phyloP scores from a whole-genome alignment of 306 rosid species.

The Abrus pulchellus region DNA sequence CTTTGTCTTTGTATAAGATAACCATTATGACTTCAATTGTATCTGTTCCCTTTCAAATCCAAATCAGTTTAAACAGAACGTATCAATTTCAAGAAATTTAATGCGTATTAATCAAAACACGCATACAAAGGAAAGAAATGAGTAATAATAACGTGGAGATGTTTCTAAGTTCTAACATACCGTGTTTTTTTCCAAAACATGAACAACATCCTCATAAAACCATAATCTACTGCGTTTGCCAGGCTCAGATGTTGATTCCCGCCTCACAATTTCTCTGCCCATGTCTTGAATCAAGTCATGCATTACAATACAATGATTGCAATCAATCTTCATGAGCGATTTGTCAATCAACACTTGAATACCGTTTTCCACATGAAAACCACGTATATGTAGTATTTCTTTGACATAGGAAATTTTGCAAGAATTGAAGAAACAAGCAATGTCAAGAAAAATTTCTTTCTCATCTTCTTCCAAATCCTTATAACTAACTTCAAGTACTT shows the following conservation, averaged over 20 bases:
- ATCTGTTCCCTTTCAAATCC: not conserved
- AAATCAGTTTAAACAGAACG: not conserved
- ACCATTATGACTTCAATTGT: constrained; percentile 1
- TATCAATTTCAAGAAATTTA: not conserved
- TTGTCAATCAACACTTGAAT: not conserved
- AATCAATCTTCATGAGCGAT: constrained; percentile 20
- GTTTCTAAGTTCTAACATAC: not conserved
- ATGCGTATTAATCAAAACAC: not conserved
- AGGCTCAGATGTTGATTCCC: not conserved
- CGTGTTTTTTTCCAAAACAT: not conserved
- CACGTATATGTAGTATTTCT: too few species aligned
- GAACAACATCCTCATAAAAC: constrained; percentile 1
- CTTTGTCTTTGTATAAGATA: not conserved
- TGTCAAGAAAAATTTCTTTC: too few species aligned
- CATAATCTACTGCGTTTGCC: constrained; percentile 12
- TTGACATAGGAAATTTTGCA: too few species aligned
- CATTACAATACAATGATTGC: not conserved
- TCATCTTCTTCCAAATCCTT: too few species aligned
- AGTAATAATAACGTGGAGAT: not conserved
- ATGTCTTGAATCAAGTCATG: constrained; percentile 24
- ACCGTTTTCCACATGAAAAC: too few species aligned
- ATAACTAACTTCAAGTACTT: too few species aligned
- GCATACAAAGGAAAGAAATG: not conserved
- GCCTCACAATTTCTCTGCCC: constrained; percentile 30
- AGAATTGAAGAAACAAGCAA: too few species aligned